Evolutionary conservation across 768 basidiomycete genomes (phyloP).

Genomic region (Hypholoma sublateritium): DNA sequence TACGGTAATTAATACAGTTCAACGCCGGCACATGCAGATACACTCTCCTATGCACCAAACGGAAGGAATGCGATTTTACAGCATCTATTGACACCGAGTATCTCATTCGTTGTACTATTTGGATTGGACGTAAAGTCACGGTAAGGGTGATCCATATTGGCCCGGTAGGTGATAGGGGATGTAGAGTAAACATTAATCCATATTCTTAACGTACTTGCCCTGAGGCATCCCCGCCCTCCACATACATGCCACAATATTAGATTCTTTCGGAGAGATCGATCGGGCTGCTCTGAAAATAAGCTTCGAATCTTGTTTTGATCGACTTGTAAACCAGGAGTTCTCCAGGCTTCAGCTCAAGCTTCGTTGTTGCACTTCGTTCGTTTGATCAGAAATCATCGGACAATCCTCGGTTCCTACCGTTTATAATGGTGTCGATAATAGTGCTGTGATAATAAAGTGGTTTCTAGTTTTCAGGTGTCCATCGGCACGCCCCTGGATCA

Average conservation of each 20-base stretch:
- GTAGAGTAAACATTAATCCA: no score
- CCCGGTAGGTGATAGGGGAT: no score
- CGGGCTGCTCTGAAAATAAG: conserved; percentile 32
- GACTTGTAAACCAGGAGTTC: conserved; percentile 17
- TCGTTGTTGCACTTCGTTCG: background rate
- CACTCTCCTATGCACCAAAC: no score
- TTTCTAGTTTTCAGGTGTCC: background rate
- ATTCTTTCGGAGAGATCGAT: conserved; percentile 17
- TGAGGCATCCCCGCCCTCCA: background rate
- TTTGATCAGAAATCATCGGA: background rate
- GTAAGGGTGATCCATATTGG: no score
- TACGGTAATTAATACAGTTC: background rate
- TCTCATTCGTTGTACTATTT: no score
- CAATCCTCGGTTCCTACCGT: background rate
- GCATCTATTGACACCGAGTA: no score
- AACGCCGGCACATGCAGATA: background rate
- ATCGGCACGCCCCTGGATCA: conserved; percentile 10
- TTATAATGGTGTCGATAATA: background rate
- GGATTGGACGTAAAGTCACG: no score
- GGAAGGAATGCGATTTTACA: no score
- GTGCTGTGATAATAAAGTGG: background rate
- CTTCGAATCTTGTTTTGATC: conserved; percentile 16
- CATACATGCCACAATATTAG: background rate
- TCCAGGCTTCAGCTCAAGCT: background rate
- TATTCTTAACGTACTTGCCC: no score